Evolutionary conservation across 2,329 filamentous ascomycete genomes (phyloP).

Genomic region (Chrysoporthe puriensis): DNA sequence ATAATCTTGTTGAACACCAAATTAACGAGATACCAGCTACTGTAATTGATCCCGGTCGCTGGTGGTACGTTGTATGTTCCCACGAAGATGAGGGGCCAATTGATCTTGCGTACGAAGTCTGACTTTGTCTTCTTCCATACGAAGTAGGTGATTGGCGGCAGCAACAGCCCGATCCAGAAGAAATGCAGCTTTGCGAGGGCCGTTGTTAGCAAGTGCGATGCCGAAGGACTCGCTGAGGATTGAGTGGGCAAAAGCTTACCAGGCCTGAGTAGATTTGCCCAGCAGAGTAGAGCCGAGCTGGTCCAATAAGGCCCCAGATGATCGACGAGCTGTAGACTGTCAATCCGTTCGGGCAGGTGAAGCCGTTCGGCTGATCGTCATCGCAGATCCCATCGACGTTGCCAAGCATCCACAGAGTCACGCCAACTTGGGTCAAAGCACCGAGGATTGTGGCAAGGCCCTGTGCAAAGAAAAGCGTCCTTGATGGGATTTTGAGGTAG

Average conservation of each 20-base stretch:
- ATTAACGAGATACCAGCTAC: slow-evolving; percentile 48
- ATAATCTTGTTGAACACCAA: slow-evolving; percentile 50
- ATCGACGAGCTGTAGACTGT: slow-evolving; percentile 52
- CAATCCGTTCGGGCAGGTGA: slow-evolving; percentile 53
- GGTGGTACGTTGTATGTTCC: slow-evolving; percentile 45
- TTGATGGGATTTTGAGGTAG: slow-evolving; percentile 54
- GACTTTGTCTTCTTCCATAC: slow-evolving; percentile 43
- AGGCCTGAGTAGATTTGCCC: slow-evolving; percentile 51
- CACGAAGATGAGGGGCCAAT: slow-evolving; percentile 42
- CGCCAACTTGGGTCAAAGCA: slow-evolving; percentile 47
- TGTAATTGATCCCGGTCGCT: slow-evolving; percentile 42
- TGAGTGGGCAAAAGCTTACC: neutral
- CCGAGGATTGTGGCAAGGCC: slow-evolving; percentile 51
- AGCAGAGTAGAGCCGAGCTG: slow-evolving; percentile 49
- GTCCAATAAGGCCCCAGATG: slow-evolving; percentile 57
- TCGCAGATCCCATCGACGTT: slow-evolving; percentile 48
- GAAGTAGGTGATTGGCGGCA: slow-evolving; percentile 47
- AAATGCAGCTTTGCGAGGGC: slow-evolving; percentile 44
- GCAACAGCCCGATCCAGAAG: slow-evolving; percentile 51
- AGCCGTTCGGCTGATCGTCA: slow-evolving; percentile 46
- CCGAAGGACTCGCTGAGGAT: neutral
- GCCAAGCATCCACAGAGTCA: slow-evolving; percentile 39
- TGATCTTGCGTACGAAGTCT: slow-evolving; percentile 41
- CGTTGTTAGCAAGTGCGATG: neutral
- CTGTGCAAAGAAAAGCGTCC: slow-evolving; percentile 52